A percentile compares a stretch with the other conserved stretches of the same genome.
These are phyloP conservation scores for Fusarium odoratissimum DNA, from an alignment of 2,329 filamentous ascomycete species.

Conservation along the genomic window DNA sequence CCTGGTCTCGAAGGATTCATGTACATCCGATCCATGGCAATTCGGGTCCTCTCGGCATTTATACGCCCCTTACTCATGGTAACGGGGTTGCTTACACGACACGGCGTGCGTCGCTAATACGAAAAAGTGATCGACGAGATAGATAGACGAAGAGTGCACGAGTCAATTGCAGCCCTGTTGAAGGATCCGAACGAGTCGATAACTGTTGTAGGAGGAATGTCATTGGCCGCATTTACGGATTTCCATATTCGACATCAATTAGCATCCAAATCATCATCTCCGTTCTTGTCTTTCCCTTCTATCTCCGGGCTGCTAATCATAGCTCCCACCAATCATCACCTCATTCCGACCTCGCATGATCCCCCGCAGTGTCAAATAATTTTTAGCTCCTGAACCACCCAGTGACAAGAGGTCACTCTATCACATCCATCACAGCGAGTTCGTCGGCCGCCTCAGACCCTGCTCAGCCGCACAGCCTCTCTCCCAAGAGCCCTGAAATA, in stretches of 20 bases:
- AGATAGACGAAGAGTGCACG: background rate
- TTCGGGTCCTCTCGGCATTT: slow-evolving; percentile 4
- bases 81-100: background rate
- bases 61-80: background rate
- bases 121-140: background rate
- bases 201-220: background rate
- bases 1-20: background rate
- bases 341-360: background rate
- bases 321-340: slow-evolving; percentile 16
- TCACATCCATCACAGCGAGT: background rate
- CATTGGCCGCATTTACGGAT: background rate
- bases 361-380: slow-evolving; percentile 15
- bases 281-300: background rate
- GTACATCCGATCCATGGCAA: background rate
- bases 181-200: background rate
- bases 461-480: slow-evolving; percentile 16
- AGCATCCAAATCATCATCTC: background rate
- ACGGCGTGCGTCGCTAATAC: background rate
- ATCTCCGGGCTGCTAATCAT: background rate
- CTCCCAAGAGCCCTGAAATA: background rate
- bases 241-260: background rate
- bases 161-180: background rate
- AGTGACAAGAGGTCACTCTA: background rate
- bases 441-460: background rate
- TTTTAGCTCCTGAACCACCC: background rate